Evolutionary conservation across 768 basidiomycete species (phyloP), one percentile per base, ranked within the genome.

Genomic region (Pisolithus sp.): DNA sequence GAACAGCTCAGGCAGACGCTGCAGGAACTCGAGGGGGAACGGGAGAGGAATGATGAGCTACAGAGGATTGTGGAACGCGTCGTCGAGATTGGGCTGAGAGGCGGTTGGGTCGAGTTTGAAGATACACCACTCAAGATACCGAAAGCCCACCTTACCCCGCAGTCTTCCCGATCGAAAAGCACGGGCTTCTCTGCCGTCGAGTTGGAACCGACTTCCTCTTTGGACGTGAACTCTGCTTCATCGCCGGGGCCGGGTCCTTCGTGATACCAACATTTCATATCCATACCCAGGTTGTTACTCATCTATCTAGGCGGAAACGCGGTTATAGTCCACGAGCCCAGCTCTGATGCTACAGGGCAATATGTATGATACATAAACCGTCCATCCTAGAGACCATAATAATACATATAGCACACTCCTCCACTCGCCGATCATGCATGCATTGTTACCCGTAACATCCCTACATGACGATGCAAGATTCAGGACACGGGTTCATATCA

Each of bases 101-200:
- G 79, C 3, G 83, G 82, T 0, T 83, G 78, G 82, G 76, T 76
- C 21, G 83, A 85, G 57, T 77, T 86, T 54, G 72, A 84, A 38
- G 77, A 73, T 26, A 81, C 80, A 5, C 82, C 84, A 4, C 56
- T 88, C 41, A 70, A 70, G 46, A 46, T 78, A 0, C 75, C 80
- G 5, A 73, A 68, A 31, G 63, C 79, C 15, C 61, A 72, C 44
- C 61, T 73, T 6, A 26, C 28, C 2, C 24, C 43, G 6, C 6
- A 23, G 5, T 28, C 43, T 2, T 15, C 15, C 4, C 43, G 26
- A 5, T 26, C 24, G 43, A 9, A 45, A 13, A 5, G n/a, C 40
- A 21, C 18, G 40, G 15, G 7, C 39, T n/a, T 12, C 17, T 18
- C 31, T 13, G 5, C 34, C 5, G 34, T 34, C 13, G 30, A 9